Evolutionary conservation across 1,284 basidiomycete genomes (phyloP).

Genomic region (Heliocybe sulcata): DNA sequence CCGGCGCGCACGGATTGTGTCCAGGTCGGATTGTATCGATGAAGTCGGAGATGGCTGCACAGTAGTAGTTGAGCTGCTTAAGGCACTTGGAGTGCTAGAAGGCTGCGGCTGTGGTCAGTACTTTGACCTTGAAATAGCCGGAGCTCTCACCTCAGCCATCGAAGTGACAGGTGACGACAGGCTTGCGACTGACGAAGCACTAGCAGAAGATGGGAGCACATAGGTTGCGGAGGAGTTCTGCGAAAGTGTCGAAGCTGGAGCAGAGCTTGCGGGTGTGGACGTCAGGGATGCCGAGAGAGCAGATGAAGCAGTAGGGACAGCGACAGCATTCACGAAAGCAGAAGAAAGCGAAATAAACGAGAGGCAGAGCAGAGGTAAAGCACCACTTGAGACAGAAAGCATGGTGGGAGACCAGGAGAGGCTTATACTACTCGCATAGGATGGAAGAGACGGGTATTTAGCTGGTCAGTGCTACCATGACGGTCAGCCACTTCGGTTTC

Average conservation of each 20-base stretch:
- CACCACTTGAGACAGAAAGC: neutral
- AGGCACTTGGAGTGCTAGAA: neutral
- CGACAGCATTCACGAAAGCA: neutral
- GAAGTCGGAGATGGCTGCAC: neutral
- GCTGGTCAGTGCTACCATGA: too few relatives aligned
- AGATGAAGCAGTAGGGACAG: neutral
- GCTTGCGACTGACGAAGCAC: too few relatives aligned
- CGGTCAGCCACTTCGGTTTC: too few relatives aligned
- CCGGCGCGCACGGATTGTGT: neutral
- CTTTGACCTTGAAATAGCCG: neutral
- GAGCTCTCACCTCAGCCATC: too few relatives aligned
- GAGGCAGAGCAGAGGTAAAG: neutral
- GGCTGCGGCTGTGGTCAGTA: neutral
- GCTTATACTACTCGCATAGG: neutral
- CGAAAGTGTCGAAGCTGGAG: too few relatives aligned
- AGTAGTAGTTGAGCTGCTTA: neutral
- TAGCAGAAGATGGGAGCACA: too few relatives aligned
- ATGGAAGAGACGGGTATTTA: too few relatives aligned
- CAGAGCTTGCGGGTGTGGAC: neutral
- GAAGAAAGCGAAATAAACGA: neutral
- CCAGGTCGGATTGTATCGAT: neutral
- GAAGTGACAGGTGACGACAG: too few relatives aligned
- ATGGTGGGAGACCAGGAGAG: neutral
- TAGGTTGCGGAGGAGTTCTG: too few relatives aligned
- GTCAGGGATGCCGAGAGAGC: neutral